Base-by-base conservation (phyloP, 352 stramenopile genomes). In the Pythium dissimile region DNA sequence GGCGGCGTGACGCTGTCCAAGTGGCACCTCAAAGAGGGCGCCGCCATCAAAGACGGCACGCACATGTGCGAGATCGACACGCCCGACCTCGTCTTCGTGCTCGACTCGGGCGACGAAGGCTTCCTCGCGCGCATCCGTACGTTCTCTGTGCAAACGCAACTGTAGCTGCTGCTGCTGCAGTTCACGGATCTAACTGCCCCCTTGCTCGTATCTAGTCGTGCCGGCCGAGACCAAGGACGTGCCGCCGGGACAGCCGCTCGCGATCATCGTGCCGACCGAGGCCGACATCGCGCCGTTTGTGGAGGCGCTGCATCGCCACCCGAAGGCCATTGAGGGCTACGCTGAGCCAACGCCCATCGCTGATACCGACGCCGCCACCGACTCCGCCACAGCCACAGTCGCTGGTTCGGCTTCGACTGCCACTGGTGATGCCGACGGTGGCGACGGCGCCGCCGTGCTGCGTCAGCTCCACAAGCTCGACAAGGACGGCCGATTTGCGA, bases 31-130 rank as follows among this genome's bases (percentile, higher is more conserved):
- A 39, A 69, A 18, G 78, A 94, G 55, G 82, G 84, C 39, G 52
- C 78, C 24, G 45, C 74, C 39, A 73, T 94, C 58, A 71, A 63
- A 39, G 80, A 92, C 48, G 82, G 82, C 43, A 76, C 67, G 24
- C 73, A 85, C 47, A 88, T 94, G 71, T 92, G 83, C 59, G 84
- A 94, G 83, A 91, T 95, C 52, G 85, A 95, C 54, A 95, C 85
- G 30, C 85, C 85, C 6, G 85, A 95, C 56, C 66, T 95, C 42
- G 76, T 73, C 39, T 90, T 95, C 41, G 73, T 82, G 62, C 66
- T 95, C 26, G 83, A 95, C 54, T 69, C 79, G 28, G 85, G 84
- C 18, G 85, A 95, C 59, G 80, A 88, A 47, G 85, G 85, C 35
- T 90, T 81, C 56, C 67, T 95, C 30, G 85, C 85, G 20, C 83